Conservation (phyloP, 2,329 filamentous ascomycete genomes). For the Aaosphaeria pasadenensis region DNA sequence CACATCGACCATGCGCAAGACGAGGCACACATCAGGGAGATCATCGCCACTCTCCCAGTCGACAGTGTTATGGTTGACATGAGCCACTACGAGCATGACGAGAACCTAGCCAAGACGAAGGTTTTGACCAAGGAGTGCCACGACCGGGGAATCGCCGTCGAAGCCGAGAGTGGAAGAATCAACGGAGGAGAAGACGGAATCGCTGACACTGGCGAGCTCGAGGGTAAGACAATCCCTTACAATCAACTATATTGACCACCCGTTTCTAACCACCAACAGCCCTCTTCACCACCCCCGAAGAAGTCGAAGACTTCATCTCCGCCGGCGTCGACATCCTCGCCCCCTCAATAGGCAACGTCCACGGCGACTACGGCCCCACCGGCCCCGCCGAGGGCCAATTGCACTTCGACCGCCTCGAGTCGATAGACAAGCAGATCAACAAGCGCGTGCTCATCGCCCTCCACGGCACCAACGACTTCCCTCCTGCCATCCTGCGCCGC, state of each 20-base stretch:
- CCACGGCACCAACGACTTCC: conserved; percentile 58
- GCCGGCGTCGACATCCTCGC: conserved; percentile 72
- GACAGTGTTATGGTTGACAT: conserved; percentile 78
- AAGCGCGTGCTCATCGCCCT: conserved; percentile 50
- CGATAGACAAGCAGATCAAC: conserved; percentile 28
- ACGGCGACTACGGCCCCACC: conserved; percentile 67
- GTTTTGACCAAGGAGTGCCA: conserved; percentile 62
- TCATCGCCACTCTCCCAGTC: conserved; percentile 53
- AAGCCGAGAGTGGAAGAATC: conserved; percentile 68
- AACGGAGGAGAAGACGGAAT: conserved; percentile 73
- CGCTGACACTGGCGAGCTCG: conserved; percentile 61
- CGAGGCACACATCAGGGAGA: conserved; percentile 40
- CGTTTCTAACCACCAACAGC: conserved; percentile 12
- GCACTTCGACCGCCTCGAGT: conserved; percentile 27
- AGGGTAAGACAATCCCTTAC: conserved; percentile 36
- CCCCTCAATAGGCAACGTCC: conserved; percentile 72
- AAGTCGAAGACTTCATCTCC: conserved; percentile 66
- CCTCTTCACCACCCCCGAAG: conserved; percentile 63
- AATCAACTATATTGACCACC: background rate
- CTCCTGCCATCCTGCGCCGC: conserved; percentile 46
- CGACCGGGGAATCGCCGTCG: conserved; percentile 61
- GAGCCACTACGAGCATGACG: conserved; percentile 69
- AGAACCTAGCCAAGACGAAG: conserved; percentile 63
- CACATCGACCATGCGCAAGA: conserved; percentile 49
- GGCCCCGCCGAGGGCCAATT: conserved; percentile 43